Base-by-base conservation (phyloP, 1,139 yeast species). In the Citeromyces hawaiiensis region DNA sequence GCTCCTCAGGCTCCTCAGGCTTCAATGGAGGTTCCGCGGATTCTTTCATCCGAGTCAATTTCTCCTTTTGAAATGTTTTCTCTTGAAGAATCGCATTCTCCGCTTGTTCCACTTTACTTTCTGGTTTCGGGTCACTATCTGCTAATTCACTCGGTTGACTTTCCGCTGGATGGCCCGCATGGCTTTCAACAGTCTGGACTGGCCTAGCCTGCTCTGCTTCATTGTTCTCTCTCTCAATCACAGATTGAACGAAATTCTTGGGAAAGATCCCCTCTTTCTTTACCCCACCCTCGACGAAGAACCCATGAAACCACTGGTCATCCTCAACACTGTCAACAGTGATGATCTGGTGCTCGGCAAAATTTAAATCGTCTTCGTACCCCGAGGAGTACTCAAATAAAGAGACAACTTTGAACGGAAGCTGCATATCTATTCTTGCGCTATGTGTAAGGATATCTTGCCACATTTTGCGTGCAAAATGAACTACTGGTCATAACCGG, bases 291-390 rank as follows among this genome's bases (percentile, higher is more conserved):
- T 70, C 76, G 15, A 61, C 62, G 48, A 69, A 79, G 11, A 67
- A 63, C 2, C 98, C 98, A 35, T 72, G 64, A 53, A 72, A 82
- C 98, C 98, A 91, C 47, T 88, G 96, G 7, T 75, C 94, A 53
- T 87, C 96, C 51, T 86, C 95, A 43, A 83, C 66, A 23, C 72
- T 74, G 3, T 78, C 74, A 16, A 91, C 96, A 5, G 76, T 71
- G 45, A 91, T 80, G 36, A 70, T 48, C 54, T 82, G 86, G 15
- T 83, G 91, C 4, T 65, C 72, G 1, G 59, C 57, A 49, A 91
- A 87, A 32, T 71, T 64, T 55, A 91, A 69, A 57, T 91, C 98
- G 53, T 87, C 97, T 27, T 79, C 87, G 49, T 71, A 82, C 35
- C 81, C 94, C 6, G 94, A 82, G 44, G 67, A 63, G 61, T 85